Percentiles rank a stretch among this genome's conserved stretches.
Evolutionary conservation across 306 rosid genomes (phyloP).

Genomic region (Sechiopsis laciniata): DNA sequence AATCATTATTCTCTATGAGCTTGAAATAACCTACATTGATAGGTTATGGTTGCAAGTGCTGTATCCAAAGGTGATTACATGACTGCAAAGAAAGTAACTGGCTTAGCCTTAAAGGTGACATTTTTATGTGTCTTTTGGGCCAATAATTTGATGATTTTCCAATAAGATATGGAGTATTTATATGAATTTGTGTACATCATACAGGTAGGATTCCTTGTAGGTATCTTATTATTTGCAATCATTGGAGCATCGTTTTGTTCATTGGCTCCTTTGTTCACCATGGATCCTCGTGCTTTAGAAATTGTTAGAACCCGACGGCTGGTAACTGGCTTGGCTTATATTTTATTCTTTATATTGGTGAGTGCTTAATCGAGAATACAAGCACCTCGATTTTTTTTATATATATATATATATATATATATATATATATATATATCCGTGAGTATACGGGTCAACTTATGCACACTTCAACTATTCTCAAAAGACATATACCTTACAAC

Average conservation of each 20-base stretch:
- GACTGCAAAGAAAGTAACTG: slow-evolving; percentile 57
- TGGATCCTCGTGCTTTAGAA: slow-evolving; percentile 60
- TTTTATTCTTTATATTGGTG: too few relatives aligned
- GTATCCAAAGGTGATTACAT: slow-evolving; percentile 66
- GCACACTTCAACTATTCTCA: too few relatives aligned
- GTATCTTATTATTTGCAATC: slow-evolving; percentile 54
- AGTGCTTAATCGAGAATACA: too few relatives aligned
- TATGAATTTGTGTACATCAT: slow-evolving; percentile 19
- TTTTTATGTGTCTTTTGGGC: neutral
- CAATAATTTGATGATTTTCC: neutral
- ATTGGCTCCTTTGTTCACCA: slow-evolving; percentile 65
- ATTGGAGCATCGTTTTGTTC: slow-evolving; percentile 73
- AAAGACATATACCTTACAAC: too few relatives aligned
- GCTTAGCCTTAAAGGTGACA: slow-evolving; percentile 50
- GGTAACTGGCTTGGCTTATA: too few relatives aligned
- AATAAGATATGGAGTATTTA: slow-evolving; percentile 14
- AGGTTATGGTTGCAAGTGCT: slow-evolving; percentile 59
- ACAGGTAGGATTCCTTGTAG: slow-evolving; percentile 69
- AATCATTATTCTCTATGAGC: too few relatives aligned
- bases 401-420: too few relatives aligned
- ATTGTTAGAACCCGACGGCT: slow-evolving; percentile 40
- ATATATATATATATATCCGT: too few relatives aligned
- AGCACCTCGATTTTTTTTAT: too few relatives aligned
- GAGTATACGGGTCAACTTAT: too few relatives aligned
- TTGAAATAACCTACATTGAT: neutral